Evolutionary conservation across 345 rosid genomes (phyloP), one percentile per base, ranked within the genome.

Genomic region (Cochlearia excelsa): DNA sequence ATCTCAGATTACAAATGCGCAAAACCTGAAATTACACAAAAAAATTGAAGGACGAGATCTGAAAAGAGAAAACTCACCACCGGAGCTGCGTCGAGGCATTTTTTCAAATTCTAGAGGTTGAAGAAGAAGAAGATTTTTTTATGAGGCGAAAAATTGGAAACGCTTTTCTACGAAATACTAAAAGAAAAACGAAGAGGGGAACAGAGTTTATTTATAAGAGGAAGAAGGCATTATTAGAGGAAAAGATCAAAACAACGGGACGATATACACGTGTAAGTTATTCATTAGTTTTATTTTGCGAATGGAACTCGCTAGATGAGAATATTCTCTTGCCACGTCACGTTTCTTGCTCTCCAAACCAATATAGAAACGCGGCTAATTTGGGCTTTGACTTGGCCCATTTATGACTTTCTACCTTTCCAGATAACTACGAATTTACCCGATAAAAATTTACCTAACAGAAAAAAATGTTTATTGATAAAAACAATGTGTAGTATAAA

Each of bases 61-160:
- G 4, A 5, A 35, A 28, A 9, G 49, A 9, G 42, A 34, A 54
- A 30, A 51, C 49, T 51, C 29, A 60, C 72, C 65, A 10, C 59
- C 49, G 29, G 66, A 58, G 59, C 72, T 51, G 9, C 66, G 55
- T 5, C 66, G 66, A 59, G 66, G 66, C 72, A 68, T 59, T 39
- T 53, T 16, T 44, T 52, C 38, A 44, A 31, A 59, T 9, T 23
- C 29, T 3, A 52, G 3, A 5, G 44, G 10, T 26, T 1, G 26
- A 38, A 1, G 7, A 63, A 41, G 8, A 34, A 33, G 7, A 2
- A 29, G 6, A 51, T 30, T 2, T 16, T 16, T 16, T 16, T 16
- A 16, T 9, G 28, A 31, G 54, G 54, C 30, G 11, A 51, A 58
- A 49, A 51, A 51, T 6, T 30, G 1, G 0, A 33, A 33, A 44